These are phyloP conservation scores for Annona squamosa DNA, from an alignment of 164 flowering plant species.

Conservation along the genomic window DNA sequence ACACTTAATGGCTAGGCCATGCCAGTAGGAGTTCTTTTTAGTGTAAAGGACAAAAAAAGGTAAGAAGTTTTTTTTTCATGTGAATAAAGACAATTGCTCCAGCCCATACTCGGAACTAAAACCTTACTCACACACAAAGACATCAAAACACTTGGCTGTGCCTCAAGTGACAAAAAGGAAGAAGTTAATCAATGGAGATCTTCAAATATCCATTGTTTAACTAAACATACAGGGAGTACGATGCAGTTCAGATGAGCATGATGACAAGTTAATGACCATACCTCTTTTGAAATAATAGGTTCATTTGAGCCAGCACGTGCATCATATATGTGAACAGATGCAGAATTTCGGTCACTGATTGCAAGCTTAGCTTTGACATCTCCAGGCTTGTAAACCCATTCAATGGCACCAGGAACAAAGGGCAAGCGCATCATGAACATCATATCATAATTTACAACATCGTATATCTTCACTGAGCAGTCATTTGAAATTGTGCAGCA, in stretches of 20 bases:
- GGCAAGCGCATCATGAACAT: conserved; percentile 95
- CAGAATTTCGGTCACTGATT: conserved; percentile 71
- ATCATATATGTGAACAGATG: conserved; percentile 82
- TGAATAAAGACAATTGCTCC: no score
- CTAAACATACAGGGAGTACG: no score
- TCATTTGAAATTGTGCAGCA: conserved; percentile 94
- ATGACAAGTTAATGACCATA: conserved; percentile 10
- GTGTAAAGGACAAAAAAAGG: no score
- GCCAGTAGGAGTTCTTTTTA: no score
- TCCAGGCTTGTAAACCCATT: conserved; percentile 96
- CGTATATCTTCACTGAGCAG: conserved; percentile 83
- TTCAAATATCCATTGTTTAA: no score
- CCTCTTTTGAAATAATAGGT: conserved; percentile 79
- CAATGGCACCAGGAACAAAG: conserved; percentile 71
- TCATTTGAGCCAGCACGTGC: conserved; percentile 83
- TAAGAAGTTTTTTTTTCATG: no score
- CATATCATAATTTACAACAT: conserved; percentile 98
- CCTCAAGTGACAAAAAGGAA: no score
- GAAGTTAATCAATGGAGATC: no score
- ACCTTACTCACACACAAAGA: no score
- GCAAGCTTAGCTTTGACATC: conserved; percentile 87
- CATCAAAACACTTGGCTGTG: no score
- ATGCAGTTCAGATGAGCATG: neutral
- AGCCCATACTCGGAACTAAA: no score
- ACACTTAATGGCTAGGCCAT: no score